Base-by-base conservation (phyloP, 345 rosid genomes). In the Durio zibethinus region DNA sequence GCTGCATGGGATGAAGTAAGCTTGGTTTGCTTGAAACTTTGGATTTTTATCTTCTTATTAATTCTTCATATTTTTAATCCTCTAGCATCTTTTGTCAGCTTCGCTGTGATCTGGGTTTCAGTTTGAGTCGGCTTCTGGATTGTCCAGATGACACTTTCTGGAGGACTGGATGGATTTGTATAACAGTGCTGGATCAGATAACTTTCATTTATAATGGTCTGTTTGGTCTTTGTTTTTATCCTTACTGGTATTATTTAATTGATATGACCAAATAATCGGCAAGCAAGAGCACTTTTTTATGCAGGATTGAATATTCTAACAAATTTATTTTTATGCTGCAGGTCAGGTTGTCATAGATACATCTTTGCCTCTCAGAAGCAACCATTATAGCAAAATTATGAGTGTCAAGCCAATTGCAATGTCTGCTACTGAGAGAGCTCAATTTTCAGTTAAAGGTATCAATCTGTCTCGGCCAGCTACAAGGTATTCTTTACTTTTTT, bases 1-100 rank as follows among this genome's bases (percentile, higher is more conserved):
- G 89, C 90, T 66, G 89, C 90, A 72, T 97, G 99, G 99, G 94
- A 90, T 74, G 95, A 92, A 80, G 99, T 97, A 84, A 85, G 93
- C 78, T 82, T 80, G 70, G 76, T 43, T 42, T 80, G 6, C 75
- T 20, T 74, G 53, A 61, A 76, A 69, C 48, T 65, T 53, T 68
- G 42, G 57, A 38, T 45, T 69, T 10, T 76, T 20, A 21, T 57
- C 29, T 45, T 27, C 33, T 15, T 59, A 14, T 48, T 43, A 20
- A 62, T 40, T 48, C 74, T 72, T 82, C 79, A 33, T 43, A 23
- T 47, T 71, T 76, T 29, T 78, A 45, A 74, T 40, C 36, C 45
- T 59, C 15, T 74, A 27, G 63, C 76, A 54, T 38, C 76, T 81
- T 73, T 63, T 68, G 78, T 75, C 87, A 97, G 98, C 90, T 97